These are phyloP conservation scores for Bryoglossum gracile DNA, from an alignment of 495 filamentous ascomycete genomes.

Conservation along the genomic window DNA sequence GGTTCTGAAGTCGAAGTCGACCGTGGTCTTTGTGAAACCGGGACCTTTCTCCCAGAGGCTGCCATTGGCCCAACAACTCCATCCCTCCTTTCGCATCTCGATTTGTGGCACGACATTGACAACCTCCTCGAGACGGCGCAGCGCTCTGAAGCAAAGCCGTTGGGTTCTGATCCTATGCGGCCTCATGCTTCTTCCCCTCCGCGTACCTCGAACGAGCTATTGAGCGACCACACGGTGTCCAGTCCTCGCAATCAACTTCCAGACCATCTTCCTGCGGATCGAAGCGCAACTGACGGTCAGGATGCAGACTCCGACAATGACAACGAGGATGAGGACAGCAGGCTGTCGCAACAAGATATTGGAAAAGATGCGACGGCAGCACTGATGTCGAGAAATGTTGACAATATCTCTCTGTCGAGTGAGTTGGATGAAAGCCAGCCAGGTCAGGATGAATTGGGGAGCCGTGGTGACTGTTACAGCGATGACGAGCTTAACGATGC, in stretches of 20 bases:
- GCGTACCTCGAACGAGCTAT: conserved; percentile 10
- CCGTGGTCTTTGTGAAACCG: conserved; percentile 2
- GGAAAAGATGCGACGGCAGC: not conserved
- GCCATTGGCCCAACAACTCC: conserved; percentile 9
- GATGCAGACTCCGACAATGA: conserved; percentile 2
- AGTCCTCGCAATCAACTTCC: not conserved
- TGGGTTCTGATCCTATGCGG: not conserved
- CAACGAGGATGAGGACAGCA: not conserved
- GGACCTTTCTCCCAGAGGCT: conserved; percentile 6
- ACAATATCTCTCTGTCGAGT: conserved; percentile 3
- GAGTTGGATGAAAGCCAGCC: conserved; percentile 5
- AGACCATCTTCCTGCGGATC: conserved; percentile 14
- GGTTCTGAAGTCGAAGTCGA: too few relatives aligned
- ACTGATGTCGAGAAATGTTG: not conserved
- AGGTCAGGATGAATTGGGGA: not conserved
- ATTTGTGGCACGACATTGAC: conserved; percentile 20
- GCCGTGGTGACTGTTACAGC: conserved; percentile 3
- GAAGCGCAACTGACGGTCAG: conserved; percentile 10
- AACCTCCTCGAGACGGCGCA: conserved; percentile 11
- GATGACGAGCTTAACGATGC: conserved; percentile 3
- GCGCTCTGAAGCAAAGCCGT: conserved; percentile 2
- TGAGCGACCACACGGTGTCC: not conserved
- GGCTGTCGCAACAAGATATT: conserved; percentile 7
- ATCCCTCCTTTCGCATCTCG: not conserved
- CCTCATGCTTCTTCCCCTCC: conserved; percentile 5